phyloP scores from a whole-genome alignment of 2,329 filamentous ascomycete genomes.

The Fusarium sp. region DNA sequence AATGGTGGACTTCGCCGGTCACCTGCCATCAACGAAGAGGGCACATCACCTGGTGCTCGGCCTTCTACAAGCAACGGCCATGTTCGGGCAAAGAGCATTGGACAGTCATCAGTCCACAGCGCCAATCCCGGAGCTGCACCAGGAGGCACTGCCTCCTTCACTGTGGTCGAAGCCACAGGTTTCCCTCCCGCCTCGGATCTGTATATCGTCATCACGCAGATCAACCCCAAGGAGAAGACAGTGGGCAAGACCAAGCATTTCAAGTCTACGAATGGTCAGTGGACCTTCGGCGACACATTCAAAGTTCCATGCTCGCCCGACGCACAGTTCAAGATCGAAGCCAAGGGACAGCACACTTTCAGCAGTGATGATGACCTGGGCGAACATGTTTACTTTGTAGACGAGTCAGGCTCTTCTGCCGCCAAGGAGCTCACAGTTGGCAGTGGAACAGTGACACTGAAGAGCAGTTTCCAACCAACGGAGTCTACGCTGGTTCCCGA shows the following conservation, averaged over 20 bases:
- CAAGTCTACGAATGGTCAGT: conserved; percentile 73
- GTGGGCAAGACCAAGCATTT: conserved; percentile 93
- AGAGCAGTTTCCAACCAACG: conserved; percentile 72
- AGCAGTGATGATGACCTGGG: conserved; percentile 85
- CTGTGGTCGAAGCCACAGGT: conserved; percentile 79
- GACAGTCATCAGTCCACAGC: conserved; percentile 73
- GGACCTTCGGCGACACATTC: conserved; percentile 81
- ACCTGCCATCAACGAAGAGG: conserved; percentile 49
- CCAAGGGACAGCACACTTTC: conserved; percentile 86
- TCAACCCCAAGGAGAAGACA: conserved; percentile 76
- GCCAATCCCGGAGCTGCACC: conserved; percentile 68
- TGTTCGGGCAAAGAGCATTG: conserved; percentile 65
- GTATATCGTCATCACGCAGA: conserved; percentile 77
- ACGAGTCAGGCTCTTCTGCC: conserved; percentile 73
- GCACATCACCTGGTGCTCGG: conserved; percentile 35
- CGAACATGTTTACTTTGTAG: conserved; percentile 90
- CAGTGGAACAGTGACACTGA: conserved; percentile 74
- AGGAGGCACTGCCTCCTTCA: conserved; percentile 80
- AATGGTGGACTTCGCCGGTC: conserved; percentile 54
- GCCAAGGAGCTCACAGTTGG: conserved; percentile 82
- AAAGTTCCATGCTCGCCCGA: conserved; percentile 82
- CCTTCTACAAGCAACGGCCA: conserved; percentile 51
- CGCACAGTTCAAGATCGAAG: conserved; percentile 84
- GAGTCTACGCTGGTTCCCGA: conserved; percentile 56
- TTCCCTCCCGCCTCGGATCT: conserved; percentile 81